Evolutionary conservation across 2,329 filamentous ascomycete species (phyloP).

Genomic region (Bisporella sp.): DNA sequence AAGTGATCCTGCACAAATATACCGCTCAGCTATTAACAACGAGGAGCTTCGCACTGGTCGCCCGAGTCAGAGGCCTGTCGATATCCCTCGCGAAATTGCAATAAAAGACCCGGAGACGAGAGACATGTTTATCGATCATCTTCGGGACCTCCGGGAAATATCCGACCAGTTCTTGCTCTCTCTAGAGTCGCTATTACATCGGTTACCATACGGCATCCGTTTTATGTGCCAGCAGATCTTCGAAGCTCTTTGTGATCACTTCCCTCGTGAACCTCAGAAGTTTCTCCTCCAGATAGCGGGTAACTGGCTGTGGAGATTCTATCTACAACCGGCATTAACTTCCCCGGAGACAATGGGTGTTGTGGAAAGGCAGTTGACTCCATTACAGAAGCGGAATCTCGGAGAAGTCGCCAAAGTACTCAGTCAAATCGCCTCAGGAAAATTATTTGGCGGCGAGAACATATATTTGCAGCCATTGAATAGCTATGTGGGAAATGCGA

Average conservation of each 20-base stretch:
- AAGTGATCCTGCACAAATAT: constrained; percentile 96
- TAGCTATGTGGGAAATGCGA: constrained; percentile 78
- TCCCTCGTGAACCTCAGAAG: constrained; percentile 71
- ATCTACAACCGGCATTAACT: constrained; percentile 83
- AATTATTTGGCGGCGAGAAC: constrained; percentile 88
- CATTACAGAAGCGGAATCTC: constrained; percentile 88
- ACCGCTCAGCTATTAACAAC: constrained; percentile 91
- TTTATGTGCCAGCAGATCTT: constrained; percentile 85
- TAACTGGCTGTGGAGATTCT: constrained; percentile 91
- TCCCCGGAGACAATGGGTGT: constrained; percentile 90
- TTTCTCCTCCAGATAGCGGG: constrained; percentile 76
- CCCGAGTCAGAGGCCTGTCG: constrained; percentile 71
- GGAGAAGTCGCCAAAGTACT: constrained; percentile 88
- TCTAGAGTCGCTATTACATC: constrained; percentile 75
- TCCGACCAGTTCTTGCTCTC: constrained; percentile 82
- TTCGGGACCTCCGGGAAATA: constrained; percentile 90
- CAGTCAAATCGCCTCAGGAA: constrained; percentile 79
- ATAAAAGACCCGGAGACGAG: constrained; percentile 92
- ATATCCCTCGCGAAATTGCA: constrained; percentile 86
- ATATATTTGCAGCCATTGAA: constrained; percentile 94
- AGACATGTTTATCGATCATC: constrained; percentile 85
- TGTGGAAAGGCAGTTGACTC: constrained; percentile 80
- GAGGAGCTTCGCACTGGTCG: constrained; percentile 90
- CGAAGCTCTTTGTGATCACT: constrained; percentile 67
- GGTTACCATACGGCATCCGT: constrained; percentile 88